A percentile compares a stretch with the other conserved stretches of the same genome.
Evolutionary conservation across 768 basidiomycete genomes (phyloP).

Genomic region (Suillus luteus): DNA sequence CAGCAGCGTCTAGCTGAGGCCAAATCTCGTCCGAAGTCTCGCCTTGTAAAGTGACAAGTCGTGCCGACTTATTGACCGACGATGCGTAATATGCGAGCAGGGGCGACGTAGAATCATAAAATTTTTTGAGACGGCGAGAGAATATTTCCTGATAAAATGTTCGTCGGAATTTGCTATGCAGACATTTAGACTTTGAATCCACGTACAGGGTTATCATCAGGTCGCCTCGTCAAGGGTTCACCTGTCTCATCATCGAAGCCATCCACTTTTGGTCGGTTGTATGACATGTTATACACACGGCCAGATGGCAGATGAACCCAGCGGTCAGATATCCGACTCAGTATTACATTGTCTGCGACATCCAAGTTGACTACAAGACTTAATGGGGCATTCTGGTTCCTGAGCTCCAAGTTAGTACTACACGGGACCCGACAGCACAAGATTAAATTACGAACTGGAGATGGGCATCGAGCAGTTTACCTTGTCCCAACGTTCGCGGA

Average conservation of each 20-base stretch:
- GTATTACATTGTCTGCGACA: conserved; percentile 85
- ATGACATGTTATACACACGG: conserved; percentile 86
- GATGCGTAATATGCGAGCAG: conserved; percentile 71
- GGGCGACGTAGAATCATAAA: conserved; percentile 80
- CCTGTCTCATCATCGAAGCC: conserved; percentile 87
- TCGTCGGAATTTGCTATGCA: conserved; percentile 9
- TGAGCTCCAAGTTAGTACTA: conserved; percentile 30
- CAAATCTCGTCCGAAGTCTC: conserved; percentile 88
- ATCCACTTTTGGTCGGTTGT: conserved; percentile 78
- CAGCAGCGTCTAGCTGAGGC: conserved; percentile 71
- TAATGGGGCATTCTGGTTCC: conserved; percentile 63
- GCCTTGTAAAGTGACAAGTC: conserved; percentile 63
- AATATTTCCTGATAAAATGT: conserved; percentile 63
- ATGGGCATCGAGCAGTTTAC: conserved; percentile 73
- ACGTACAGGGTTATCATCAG: conserved; percentile 87
- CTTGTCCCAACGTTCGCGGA: conserved; percentile 87
- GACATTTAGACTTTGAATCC: conserved; percentile 5
- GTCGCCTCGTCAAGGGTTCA: conserved; percentile 82
- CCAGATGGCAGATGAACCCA: conserved; percentile 90
- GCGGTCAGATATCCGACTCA: conserved; percentile 85
- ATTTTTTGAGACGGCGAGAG: conserved; percentile 70
- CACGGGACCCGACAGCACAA: neutral
- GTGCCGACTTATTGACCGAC: conserved; percentile 39
- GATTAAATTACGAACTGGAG: conserved; percentile 52
- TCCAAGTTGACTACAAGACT: conserved; percentile 85